These are phyloP conservation scores for Boletellus deceptivus DNA, from an alignment of 1,284 basidiomycete genomes.

Conservation along the genomic window DNA sequence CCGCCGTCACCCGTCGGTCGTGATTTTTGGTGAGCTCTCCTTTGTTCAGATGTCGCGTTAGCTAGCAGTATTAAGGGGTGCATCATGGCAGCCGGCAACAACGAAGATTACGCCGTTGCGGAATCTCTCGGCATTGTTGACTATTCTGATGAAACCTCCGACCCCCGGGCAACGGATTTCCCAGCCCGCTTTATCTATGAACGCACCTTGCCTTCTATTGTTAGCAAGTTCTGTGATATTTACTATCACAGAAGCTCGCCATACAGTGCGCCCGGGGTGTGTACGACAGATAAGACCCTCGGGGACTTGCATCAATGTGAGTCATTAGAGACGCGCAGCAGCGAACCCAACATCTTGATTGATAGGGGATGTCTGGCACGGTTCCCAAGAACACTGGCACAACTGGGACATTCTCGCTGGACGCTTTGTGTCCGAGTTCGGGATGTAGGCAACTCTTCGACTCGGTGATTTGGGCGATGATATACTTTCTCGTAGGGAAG, in stretches of 20 bases:
- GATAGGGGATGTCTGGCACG: constrained; percentile 89
- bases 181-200: constrained; percentile 89
- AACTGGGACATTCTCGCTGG: constrained; percentile 86
- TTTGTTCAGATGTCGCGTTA: neutral
- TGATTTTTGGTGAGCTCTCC: constrained; percentile 67
- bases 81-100: constrained; percentile 70
- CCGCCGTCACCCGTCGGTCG: constrained; percentile 75
- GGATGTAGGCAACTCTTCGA: constrained; percentile 55
- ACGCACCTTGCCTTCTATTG: constrained; percentile 71
- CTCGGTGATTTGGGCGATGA: neutral
- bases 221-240: constrained; percentile 60
- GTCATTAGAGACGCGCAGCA: constrained; percentile 16
- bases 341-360: neutral
- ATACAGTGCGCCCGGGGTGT: constrained; percentile 78
- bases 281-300: constrained; percentile 69
- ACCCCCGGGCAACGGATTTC: constrained; percentile 82
- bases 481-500: constrained; percentile 53
- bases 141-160: constrained; percentile 76
- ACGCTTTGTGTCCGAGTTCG: constrained; percentile 87
- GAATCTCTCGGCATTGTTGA: constrained; percentile 77
- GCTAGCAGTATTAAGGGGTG: constrained; percentile 3
- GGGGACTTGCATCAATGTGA: constrained; percentile 87
- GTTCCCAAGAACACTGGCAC: constrained; percentile 83
- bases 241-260: constrained; percentile 84
- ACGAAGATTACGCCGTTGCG: constrained; percentile 86